These are phyloP conservation scores for Colletotrichum acutatum DNA, from an alignment of 2,329 filamentous ascomycete genomes.

Conservation along the genomic window DNA sequence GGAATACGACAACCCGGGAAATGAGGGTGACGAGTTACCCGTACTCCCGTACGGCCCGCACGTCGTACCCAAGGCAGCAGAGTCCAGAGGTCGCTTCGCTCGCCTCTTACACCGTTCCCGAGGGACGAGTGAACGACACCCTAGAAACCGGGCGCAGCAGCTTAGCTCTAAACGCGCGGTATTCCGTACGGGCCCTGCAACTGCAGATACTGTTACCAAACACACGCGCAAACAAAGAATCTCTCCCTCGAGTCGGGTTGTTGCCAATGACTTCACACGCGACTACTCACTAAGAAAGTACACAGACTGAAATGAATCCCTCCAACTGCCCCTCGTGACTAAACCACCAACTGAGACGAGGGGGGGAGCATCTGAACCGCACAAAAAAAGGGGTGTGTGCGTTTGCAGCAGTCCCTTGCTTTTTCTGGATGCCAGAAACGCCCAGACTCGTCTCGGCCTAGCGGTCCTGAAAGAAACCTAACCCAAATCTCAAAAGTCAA, in stretches of 20 bases:
- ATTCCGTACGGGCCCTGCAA: neutral
- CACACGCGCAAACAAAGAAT: neutral
- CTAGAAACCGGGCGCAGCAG: neutral
- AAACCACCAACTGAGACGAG: neutral
- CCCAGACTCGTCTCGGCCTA: neutral
- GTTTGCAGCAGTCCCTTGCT: neutral
- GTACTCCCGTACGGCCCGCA: neutral
- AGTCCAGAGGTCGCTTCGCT: neutral
- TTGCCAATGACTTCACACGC: neutral
- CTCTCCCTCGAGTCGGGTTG: neutral
- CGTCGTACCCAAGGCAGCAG: slow-evolving; percentile 6
- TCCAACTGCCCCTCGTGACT: neutral
- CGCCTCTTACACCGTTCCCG: neutral
- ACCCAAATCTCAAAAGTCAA: neutral
- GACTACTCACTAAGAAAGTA: neutral
- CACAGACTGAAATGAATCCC: neutral
- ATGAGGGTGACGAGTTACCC: slow-evolving; percentile 6
- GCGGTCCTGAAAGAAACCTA: neutral
- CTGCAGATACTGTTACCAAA: neutral
- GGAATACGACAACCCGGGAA: neutral
- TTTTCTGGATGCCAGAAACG: neutral
- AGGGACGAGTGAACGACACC: neutral
- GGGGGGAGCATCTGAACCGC: neutral
- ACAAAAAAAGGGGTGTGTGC: neutral
- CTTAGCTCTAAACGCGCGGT: neutral